phyloP scores from a whole-genome alignment of 257 asterid species.

The Thymus quinquecostatus region DNA sequence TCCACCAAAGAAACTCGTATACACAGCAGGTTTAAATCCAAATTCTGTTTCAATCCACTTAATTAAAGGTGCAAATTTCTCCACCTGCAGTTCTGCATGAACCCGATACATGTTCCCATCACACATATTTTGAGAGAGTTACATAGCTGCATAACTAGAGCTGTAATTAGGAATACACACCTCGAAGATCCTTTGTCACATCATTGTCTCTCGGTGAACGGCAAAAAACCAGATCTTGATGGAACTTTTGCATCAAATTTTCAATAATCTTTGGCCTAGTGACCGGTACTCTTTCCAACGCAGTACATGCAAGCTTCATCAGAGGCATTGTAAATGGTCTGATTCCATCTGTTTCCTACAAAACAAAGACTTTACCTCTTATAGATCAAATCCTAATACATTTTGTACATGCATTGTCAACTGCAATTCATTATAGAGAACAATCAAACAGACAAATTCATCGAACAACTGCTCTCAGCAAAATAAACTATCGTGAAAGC shows the following conservation, averaged over 20 bases:
- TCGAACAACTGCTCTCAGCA: background rate
- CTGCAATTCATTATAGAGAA: constrained; percentile 5
- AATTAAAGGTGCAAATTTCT: constrained; percentile 76
- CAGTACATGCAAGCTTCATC: constrained; percentile 90
- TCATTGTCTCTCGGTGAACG: constrained; percentile 81
- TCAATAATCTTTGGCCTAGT: constrained; percentile 65
- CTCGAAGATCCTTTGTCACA: constrained; percentile 55
- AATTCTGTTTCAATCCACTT: constrained; percentile 89
- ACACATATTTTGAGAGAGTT: background rate
- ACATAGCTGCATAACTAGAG: background rate
- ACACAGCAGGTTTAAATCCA: constrained; percentile 67
- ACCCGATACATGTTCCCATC: background rate
- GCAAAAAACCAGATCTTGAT: constrained; percentile 81
- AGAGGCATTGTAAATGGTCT: constrained; percentile 97
- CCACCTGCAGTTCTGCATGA: constrained; percentile 71
- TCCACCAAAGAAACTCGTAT: constrained; percentile 86
- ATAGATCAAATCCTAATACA: constrained; percentile 24
- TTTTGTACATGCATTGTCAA: constrained; percentile 10
- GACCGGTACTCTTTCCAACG: constrained; percentile 91
- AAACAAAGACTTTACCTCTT: constrained; percentile 22
- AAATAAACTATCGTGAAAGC: background rate
- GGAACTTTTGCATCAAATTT: constrained; percentile 65
- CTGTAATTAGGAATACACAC: constrained; percentile 36
- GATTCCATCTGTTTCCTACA: constrained; percentile 83
- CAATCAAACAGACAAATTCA: background rate